Evolutionary conservation across 2,329 filamentous ascomycete genomes (phyloP), one percentile per base, ranked within the genome.

Genomic region (Curvularia sp.): DNA sequence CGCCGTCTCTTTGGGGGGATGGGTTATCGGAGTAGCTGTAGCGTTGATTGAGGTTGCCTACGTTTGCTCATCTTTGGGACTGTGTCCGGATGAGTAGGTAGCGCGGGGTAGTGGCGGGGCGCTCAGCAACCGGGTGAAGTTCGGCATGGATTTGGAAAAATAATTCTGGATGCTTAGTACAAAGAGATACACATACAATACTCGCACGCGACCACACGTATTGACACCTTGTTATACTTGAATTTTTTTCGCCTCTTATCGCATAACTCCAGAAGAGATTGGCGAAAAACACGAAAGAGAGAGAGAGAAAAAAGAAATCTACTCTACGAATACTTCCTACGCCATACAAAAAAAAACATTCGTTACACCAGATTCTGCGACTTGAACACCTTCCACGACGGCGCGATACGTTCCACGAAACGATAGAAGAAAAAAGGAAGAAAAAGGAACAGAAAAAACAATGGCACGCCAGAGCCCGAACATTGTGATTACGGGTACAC

Each of bases 401-500:
- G 32, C 32, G 32, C 32, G 13, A 34, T 15, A 34, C 9, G 7
- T 15, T 5, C 28, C 30, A 13, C 30, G 5, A 32, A 34, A 41
- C 42, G 8, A 8, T 27, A 9, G 23, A 21, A 3, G 2, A 2
- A 27, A 25, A 27, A 4, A 15, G 6, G 12, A 10, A 25, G 23
- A 25, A n/a, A 6, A 43, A 27, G n/a, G 23, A 45, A 15, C 2
- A 32, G 18, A 30, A 9, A 2, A 18, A 25, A 53, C 25, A 13
- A 59, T 79, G 75, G 71, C 76, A 59, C 78, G 80, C 56, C 76
- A 75, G 55, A 73, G 75, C 62, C 95, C 95, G 28, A 99, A 98
- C 78, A 92, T 99, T 71, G 90, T 99, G 67, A 84, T 99, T 66
- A 98, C 95, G 39, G 95, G 95, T 64, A 99, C 95, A 19, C 95